phyloP scores from a whole-genome alignment of 2,329 filamentous ascomycete species.

The Claviceps lovelessii region DNA sequence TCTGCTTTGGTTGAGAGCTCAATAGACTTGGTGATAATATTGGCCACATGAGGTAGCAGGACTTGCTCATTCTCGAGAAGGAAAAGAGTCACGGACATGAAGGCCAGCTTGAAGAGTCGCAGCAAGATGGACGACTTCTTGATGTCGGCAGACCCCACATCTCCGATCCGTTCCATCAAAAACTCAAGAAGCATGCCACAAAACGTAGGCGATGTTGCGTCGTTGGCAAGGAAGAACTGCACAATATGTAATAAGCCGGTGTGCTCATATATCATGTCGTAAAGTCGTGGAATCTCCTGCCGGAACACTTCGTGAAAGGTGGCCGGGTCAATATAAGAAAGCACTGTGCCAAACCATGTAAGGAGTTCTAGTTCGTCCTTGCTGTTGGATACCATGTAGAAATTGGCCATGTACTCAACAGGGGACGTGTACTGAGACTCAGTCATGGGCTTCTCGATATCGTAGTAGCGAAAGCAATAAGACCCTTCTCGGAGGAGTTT shows the following conservation, averaged over 20 bases:
- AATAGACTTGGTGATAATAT: slow-evolving; percentile 94
- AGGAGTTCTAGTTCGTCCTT: slow-evolving; percentile 96
- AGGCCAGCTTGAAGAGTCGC: slow-evolving; percentile 90
- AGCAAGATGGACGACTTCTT: slow-evolving; percentile 87
- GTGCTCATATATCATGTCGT: slow-evolving; percentile 96
- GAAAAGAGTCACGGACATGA: slow-evolving; percentile 98
- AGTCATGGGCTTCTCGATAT: slow-evolving; percentile 62
- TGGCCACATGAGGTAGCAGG: slow-evolving; percentile 85
- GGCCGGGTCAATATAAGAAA: slow-evolving; percentile 94
- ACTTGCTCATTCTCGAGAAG: slow-evolving; percentile 91
- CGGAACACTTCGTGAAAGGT: slow-evolving; percentile 98
- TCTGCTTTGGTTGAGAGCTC: slow-evolving; percentile 90
- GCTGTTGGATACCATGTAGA: slow-evolving; percentile 84
- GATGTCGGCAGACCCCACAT: slow-evolving; percentile 83
- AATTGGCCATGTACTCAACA: slow-evolving; percentile 84
- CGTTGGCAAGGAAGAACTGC: slow-evolving; percentile 96
- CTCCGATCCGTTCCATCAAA: slow-evolving; percentile 88
- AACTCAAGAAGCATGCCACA: slow-evolving; percentile 97
- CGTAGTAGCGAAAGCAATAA: slow-evolving; percentile 93
- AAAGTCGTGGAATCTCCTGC: slow-evolving; percentile 89
- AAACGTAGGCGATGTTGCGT: slow-evolving; percentile 93
- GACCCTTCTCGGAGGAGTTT: slow-evolving; percentile 96
- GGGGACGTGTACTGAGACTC: slow-evolving; percentile 67
- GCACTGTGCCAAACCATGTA: slow-evolving; percentile 95
- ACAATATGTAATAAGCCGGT: slow-evolving; percentile 86